A percentile compares a stretch with the other conserved stretches of the same genome.
phyloP scores from a whole-genome alignment of 768 basidiomycete species.

The Cyclocybe cylindracea region DNA sequence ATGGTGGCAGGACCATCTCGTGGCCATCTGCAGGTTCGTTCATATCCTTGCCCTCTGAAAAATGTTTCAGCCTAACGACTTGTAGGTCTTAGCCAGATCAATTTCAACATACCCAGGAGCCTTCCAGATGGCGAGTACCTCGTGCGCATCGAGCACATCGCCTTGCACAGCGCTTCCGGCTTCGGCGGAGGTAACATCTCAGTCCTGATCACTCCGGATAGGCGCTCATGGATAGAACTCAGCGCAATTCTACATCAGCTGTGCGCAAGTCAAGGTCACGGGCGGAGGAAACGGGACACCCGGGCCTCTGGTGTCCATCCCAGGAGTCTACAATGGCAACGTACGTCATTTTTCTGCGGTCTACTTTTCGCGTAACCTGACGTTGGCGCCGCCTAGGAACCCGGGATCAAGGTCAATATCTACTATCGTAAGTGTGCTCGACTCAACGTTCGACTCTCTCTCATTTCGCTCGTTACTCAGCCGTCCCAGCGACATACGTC shows the following conservation, averaged over 20 bases:
- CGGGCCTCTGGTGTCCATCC: constrained; percentile 21
- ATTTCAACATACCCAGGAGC: constrained; percentile 37
- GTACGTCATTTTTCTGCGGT: not conserved
- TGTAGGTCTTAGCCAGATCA: constrained; percentile 17
- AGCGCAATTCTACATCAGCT: constrained; percentile 38
- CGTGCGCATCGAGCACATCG: constrained; percentile 44
- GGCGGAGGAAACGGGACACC: constrained; percentile 33
- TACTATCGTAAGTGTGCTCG: too few relatives aligned
- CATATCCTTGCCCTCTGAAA: not conserved
- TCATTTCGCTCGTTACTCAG: too few relatives aligned
- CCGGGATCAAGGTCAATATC: too few relatives aligned
- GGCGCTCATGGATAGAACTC: not conserved
- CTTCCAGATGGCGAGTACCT: constrained; percentile 43
- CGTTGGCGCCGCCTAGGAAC: too few relatives aligned
- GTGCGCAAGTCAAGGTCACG: constrained; percentile 41
- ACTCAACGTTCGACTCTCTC: too few relatives aligned
- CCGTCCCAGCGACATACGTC: too few relatives aligned
- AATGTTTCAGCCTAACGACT: too few relatives aligned
- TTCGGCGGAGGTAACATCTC: constrained; percentile 38
- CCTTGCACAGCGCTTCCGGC: constrained; percentile 39
- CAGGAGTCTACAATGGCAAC: constrained; percentile 22
- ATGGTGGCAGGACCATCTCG: constrained; percentile 46
- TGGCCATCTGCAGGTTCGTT: constrained; percentile 42
- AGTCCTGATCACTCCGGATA: constrained; percentile 4
- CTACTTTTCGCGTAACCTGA: too few relatives aligned